phyloP scores from a whole-genome alignment of 306 rosid species.

The Sicyos baderoa region DNA sequence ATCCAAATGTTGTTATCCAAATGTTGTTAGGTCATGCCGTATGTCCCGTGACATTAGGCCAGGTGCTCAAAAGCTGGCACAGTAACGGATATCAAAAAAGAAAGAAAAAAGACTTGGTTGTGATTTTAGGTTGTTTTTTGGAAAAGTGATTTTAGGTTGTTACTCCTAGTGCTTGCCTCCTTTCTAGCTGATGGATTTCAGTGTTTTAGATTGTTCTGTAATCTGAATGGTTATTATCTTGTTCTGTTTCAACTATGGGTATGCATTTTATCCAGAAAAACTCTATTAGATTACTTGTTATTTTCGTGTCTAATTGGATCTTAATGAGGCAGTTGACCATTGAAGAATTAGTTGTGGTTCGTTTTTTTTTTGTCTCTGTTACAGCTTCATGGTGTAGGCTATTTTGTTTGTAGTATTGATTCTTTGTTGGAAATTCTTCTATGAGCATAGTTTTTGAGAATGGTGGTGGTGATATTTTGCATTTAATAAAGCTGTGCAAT shows the following conservation, averaged over 20 bases:
- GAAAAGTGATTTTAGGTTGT: no score
- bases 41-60: no score
- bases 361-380: not conserved
- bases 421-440: not conserved
- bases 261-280: not conserved
- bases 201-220: not conserved
- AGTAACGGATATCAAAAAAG: no score
- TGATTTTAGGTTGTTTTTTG: not conserved
- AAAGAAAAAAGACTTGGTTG: no score
- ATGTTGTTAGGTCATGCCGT: no score
- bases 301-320: not conserved
- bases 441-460: not conserved
- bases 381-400: not conserved
- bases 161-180: not conserved
- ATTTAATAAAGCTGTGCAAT: not conserved
- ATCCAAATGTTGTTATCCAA: no score
- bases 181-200: not conserved
- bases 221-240: not conserved
- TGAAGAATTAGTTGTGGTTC: not conserved
- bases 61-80: no score
- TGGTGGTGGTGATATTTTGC: not conserved
- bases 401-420: not conserved
- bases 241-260: not conserved
- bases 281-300: not conserved
- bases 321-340: slow-evolving; percentile 3